Percentiles rank a stretch among this genome's conserved stretches.
Conservation (phyloP, 805 yeast species). For the Ogataea pini region DNA sequence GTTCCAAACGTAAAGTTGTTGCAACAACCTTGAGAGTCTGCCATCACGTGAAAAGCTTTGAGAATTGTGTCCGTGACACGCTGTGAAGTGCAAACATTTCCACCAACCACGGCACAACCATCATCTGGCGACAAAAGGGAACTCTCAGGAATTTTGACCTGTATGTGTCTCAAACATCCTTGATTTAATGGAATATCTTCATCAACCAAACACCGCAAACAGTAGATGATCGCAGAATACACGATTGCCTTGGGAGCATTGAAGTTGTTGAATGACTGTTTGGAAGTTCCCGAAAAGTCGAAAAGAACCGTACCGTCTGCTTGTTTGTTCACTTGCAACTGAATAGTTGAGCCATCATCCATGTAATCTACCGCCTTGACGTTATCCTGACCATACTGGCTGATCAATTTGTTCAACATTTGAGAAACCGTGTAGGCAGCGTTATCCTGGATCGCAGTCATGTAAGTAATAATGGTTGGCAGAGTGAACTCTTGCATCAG, state of each 20-base stretch:
- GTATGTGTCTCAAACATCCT: constrained; percentile 84
- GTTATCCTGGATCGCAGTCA: constrained; percentile 79
- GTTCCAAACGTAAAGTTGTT: constrained; percentile 92
- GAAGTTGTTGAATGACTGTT: constrained; percentile 85
- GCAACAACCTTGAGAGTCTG: constrained; percentile 95
- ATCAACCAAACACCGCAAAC: constrained; percentile 79
- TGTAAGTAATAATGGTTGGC: constrained; percentile 63
- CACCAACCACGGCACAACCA: constrained; percentile 93
- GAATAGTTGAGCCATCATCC: constrained; percentile 80
- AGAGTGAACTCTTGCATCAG: constrained; percentile 65
- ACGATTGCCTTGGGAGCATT: constrained; percentile 94
- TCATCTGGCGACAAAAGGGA: constrained; percentile 71
- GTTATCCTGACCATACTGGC: constrained; percentile 39
- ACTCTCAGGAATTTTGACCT: constrained; percentile 61
- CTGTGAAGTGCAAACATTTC: constrained; percentile 94
- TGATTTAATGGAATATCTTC: constrained; percentile 91
- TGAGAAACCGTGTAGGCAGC: constrained; percentile 72
- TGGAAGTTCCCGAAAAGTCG: constrained; percentile 84
- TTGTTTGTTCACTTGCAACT: constrained; percentile 51
- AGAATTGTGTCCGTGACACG: constrained; percentile 87
- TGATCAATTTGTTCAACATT: constrained; percentile 47
- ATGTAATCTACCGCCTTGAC: constrained; percentile 62
- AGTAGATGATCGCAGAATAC: constrained; percentile 84
- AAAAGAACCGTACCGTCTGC: constrained; percentile 60
- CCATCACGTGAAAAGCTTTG: constrained; percentile 84